Conservation (phyloP, 805 yeast genomes). For the Nakazawaea ernobii region DNA sequence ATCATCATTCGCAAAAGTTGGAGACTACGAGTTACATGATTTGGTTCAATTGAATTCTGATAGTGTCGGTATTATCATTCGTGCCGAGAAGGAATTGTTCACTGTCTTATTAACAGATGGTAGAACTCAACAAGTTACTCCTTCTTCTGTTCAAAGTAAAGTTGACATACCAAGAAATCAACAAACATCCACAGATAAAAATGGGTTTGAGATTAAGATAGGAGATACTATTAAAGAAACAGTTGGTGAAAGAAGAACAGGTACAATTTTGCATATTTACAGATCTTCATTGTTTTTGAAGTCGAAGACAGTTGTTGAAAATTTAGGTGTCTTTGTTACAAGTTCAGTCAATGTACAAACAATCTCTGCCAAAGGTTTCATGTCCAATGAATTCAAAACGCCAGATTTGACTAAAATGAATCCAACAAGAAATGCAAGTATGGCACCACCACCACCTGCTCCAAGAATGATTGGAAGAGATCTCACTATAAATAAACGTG, state of each 20-base stretch:
- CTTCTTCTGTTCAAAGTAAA: slow-evolving; percentile 78
- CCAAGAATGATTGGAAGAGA: slow-evolving; percentile 70
- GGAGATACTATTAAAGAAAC: slow-evolving; percentile 92
- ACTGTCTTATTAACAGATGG: slow-evolving; percentile 81
- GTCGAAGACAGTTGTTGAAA: slow-evolving; percentile 73
- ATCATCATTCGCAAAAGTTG: slow-evolving; percentile 62
- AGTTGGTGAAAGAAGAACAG: slow-evolving; percentile 81
- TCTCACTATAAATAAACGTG: slow-evolving; percentile 74
- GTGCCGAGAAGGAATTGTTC: slow-evolving; percentile 83
- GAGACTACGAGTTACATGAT: slow-evolving; percentile 82
- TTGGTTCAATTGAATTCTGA: slow-evolving; percentile 83
- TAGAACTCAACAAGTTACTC: slow-evolving; percentile 60
- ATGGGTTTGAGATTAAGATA: slow-evolving; percentile 77
- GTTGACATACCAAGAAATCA: slow-evolving; percentile 59
- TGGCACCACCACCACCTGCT: slow-evolving; percentile 56
- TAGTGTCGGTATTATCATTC: slow-evolving; percentile 82
- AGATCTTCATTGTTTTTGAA: slow-evolving; percentile 74
- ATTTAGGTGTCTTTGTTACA: slow-evolving; percentile 87
- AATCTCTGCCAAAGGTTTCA: slow-evolving; percentile 76
- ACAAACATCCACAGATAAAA: slow-evolving; percentile 78
- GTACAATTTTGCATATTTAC: slow-evolving; percentile 81
- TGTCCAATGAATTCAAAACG: slow-evolving; percentile 43
- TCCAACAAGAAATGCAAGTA: slow-evolving; percentile 50
- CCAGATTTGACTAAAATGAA: slow-evolving; percentile 83
- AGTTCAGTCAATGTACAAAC: slow-evolving; percentile 74